Base-by-base conservation (phyloP, 2,329 filamentous ascomycete species). In the Colletotrichum abscissum region DNA sequence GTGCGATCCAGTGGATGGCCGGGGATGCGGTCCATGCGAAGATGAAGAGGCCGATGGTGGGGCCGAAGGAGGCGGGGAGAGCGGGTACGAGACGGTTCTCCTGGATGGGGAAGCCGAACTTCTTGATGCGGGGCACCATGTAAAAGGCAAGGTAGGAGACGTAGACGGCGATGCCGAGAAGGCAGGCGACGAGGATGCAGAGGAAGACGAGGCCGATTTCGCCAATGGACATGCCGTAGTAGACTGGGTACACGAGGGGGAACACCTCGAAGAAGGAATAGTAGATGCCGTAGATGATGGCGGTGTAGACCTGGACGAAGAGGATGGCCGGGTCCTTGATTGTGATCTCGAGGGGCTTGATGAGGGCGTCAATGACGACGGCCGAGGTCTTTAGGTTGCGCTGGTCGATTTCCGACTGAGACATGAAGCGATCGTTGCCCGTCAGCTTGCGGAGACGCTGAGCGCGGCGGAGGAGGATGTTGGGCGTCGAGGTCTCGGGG, bases 191-290 rank as follows among this genome's bases (percentile, higher is more conserved):
- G 30, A 91, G 82, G 77, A 92, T 86, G 75, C 87, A 89, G 62
- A 90, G 82, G 83, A 92, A 92, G 57, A 91, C 86, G 11, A 92
- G 85, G 35, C 90, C 90, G 74, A 89, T 82, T 75, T 90, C 79
- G 38, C 90, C 90, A 2, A 88, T 80, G 72, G 85, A 87, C 86
- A 93, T 92, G 78, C 82, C 80, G 81, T 93, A 93, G 77, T 87
- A 83, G 52, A 85, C 85, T 2, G 86, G 85, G 79, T 91, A 93
- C 68, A 92, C 90, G 16, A 92, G 82, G 4, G 91, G 90, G 80
- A 93, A 92, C n/a, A 88, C 88, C 77, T 92, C 91, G 78, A 93
- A 93, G 80, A 84, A 92, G 55, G 84, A 87, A 77, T 90, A 90
- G 83, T 90, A 91, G 78, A 90, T 91, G 66, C 85, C 88, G 80